Evolutionary conservation across 2,329 filamentous ascomycete genomes (phyloP).

Genomic region (Aspergillus sp.): DNA sequence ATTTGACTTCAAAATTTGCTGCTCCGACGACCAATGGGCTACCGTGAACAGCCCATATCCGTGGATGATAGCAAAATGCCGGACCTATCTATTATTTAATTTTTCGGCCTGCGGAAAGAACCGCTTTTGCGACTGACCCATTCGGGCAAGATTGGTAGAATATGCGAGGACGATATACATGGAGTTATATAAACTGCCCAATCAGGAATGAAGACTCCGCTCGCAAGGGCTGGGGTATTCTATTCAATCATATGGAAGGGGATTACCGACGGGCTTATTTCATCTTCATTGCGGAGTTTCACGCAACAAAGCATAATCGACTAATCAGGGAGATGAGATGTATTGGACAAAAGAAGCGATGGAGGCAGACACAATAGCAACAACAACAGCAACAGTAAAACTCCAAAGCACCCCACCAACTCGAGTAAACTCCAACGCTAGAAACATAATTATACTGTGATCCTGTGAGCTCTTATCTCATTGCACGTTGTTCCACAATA

Average conservation of each 20-base stretch:
- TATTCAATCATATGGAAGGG: background rate
- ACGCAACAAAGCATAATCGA: background rate
- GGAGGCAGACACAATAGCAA: background rate
- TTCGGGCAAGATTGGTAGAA: background rate
- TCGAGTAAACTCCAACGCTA: slow-evolving; percentile 25
- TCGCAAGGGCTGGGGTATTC: background rate
- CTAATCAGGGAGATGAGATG: background rate
- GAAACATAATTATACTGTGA: slow-evolving; percentile 21
- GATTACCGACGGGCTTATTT: background rate
- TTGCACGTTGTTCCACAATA: slow-evolving; percentile 8
- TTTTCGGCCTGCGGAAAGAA: background rate
- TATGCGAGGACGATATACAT: background rate
- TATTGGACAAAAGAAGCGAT: background rate
- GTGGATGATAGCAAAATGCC: background rate
- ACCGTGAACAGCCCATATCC: background rate
- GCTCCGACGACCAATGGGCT: background rate
- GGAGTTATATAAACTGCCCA: background rate
- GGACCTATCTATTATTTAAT: background rate
- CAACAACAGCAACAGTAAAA: slow-evolving; percentile 1
- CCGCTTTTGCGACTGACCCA: too few relatives aligned
- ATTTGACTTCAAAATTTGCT: background rate
- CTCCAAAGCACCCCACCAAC: slow-evolving; percentile 5
- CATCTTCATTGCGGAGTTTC: background rate
- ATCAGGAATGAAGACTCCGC: too few relatives aligned
- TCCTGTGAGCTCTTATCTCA: slow-evolving; percentile 13